A percentile compares a stretch with the other conserved stretches of the same genome.
Evolutionary conservation across 495 filamentous ascomycete genomes (phyloP).

Genomic region (Daldinia loculata): DNA sequence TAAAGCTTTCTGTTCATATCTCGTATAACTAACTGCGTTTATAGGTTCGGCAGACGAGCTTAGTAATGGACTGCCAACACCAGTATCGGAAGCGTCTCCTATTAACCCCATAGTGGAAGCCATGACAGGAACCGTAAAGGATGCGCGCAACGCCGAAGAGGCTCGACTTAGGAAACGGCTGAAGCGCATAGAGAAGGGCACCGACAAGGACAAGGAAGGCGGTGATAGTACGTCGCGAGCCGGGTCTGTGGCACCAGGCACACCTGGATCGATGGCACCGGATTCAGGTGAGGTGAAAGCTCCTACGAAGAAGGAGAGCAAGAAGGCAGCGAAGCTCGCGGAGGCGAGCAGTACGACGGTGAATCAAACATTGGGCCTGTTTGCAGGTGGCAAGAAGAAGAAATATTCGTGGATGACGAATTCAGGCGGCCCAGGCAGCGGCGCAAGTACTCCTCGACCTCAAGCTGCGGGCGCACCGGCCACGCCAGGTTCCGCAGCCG

Average conservation of each 20-base stretch:
- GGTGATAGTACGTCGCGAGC: slow-evolving; percentile 49
- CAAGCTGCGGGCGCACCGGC: slow-evolving; percentile 44
- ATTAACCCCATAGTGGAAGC: slow-evolving; percentile 51
- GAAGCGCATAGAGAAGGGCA: slow-evolving; percentile 48
- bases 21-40: slow-evolving; percentile 25
- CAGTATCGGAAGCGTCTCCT: slow-evolving; percentile 36
- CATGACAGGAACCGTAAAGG: slow-evolving; percentile 48
- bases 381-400: slow-evolving; percentile 63
- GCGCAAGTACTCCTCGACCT: slow-evolving; percentile 56
- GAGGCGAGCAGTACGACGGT: slow-evolving; percentile 65
- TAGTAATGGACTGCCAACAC: slow-evolving; percentile 40
- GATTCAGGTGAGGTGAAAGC: slow-evolving; percentile 54
- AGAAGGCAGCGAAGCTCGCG: slow-evolving; percentile 63
- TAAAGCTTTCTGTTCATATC: slow-evolving; percentile 40
- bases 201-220: slow-evolving; percentile 51
- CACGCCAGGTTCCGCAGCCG: slow-evolving; percentile 28
- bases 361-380: slow-evolving; percentile 63
- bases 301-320: slow-evolving; percentile 66
- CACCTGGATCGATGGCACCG: slow-evolving; percentile 58
- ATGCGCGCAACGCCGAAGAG: slow-evolving; percentile 60
- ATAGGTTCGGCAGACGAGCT: slow-evolving; percentile 39
- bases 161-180: slow-evolving; percentile 57
- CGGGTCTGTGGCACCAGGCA: slow-evolving; percentile 58
- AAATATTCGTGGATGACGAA: slow-evolving; percentile 69
- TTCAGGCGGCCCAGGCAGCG: slow-evolving; percentile 52